Conservation (phyloP, 164 flowering plant genomes). For the Kingdonia uniflora region DNA sequence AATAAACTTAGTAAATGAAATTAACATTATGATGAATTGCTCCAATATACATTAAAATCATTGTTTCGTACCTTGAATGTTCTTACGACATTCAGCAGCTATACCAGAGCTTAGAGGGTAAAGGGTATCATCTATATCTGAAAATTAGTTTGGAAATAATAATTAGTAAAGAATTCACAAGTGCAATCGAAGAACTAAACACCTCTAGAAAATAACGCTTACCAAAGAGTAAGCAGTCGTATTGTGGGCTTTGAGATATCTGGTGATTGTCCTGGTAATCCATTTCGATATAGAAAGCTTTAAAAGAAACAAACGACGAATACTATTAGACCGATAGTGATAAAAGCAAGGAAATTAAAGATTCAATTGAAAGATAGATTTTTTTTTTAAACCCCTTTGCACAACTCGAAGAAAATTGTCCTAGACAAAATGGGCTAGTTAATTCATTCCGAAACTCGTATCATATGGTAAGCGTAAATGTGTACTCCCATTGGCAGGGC, state of each 20-base stretch:
- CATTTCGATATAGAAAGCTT: constrained; percentile 23
- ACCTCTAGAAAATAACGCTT: constrained; percentile 9
- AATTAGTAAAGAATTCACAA: background rate
- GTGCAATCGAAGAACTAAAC: background rate
- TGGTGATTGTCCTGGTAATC: constrained; percentile 24
- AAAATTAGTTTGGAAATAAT: constrained; percentile 3
- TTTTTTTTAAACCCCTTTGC: too few species aligned
- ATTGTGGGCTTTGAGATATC: constrained; percentile 24
- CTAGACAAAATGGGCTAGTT: too few species aligned
- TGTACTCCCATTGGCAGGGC: too few species aligned
- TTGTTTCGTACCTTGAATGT: constrained; percentile 55
- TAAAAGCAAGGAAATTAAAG: too few species aligned
- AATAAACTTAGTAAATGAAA: background rate
- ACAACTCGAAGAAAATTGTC: too few species aligned
- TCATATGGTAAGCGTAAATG: too few species aligned
- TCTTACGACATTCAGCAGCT: constrained; percentile 33
- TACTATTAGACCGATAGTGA: too few species aligned
- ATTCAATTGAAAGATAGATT: too few species aligned
- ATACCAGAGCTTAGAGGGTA: constrained; percentile 69
- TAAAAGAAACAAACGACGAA: background rate
- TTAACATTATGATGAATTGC: background rate
- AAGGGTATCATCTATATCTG: constrained; percentile 80
- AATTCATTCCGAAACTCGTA: too few species aligned
- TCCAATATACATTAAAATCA: background rate
- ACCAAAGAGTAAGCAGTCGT: constrained; percentile 76